Evolutionary conservation across 768 basidiomycete species (phyloP).

Genomic region (Lactarius akahatsu): DNA sequence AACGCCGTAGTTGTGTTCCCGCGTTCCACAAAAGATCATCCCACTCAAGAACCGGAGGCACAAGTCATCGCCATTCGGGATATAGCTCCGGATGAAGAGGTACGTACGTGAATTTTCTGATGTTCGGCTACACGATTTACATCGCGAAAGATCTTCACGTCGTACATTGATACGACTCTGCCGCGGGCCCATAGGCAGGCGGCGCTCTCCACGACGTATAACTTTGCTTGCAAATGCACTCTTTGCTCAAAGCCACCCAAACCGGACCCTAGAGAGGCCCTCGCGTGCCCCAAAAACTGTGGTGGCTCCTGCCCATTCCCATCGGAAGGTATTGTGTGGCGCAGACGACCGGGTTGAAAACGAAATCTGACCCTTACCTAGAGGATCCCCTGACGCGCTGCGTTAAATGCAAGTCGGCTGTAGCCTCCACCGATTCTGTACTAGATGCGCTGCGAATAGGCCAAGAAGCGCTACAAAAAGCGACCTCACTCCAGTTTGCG

Average conservation of each 20-base stretch:
- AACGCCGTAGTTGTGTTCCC: slow-evolving; percentile 95
- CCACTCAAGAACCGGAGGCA: slow-evolving; percentile 57
- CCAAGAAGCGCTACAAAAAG: slow-evolving; percentile 74
- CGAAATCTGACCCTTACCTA: slow-evolving; percentile 30
- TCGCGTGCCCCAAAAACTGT: slow-evolving; percentile 69
- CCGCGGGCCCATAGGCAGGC: slow-evolving; percentile 55
- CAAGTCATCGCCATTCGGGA: slow-evolving; percentile 69
- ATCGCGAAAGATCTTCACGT: slow-evolving; percentile 60
- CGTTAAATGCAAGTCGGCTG: slow-evolving; percentile 49
- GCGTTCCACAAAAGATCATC: slow-evolving; percentile 40
- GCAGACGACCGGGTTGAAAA: neutral
- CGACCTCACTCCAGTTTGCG: slow-evolving; percentile 56
- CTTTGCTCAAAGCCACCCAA: slow-evolving; percentile 45
- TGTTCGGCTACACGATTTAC: neutral
- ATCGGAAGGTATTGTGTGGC: slow-evolving; percentile 48
- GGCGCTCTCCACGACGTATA: slow-evolving; percentile 68
- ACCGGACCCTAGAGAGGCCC: slow-evolving; percentile 66
- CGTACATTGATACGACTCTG: slow-evolving; percentile 84
- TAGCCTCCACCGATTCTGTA: slow-evolving; percentile 51
- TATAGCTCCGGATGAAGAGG: slow-evolving; percentile 70
- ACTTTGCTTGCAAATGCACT: slow-evolving; percentile 69
- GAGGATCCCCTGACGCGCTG: slow-evolving; percentile 54
- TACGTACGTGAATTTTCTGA: slow-evolving; percentile 33
- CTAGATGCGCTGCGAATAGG: slow-evolving; percentile 67
- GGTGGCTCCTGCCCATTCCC: slow-evolving; percentile 63